Percentiles rank a stretch among this genome's conserved stretches.
These are phyloP conservation scores for Pyrenochaeta sp. DNA, from an alignment of 2,329 filamentous ascomycete genomes.

Conservation along the genomic window DNA sequence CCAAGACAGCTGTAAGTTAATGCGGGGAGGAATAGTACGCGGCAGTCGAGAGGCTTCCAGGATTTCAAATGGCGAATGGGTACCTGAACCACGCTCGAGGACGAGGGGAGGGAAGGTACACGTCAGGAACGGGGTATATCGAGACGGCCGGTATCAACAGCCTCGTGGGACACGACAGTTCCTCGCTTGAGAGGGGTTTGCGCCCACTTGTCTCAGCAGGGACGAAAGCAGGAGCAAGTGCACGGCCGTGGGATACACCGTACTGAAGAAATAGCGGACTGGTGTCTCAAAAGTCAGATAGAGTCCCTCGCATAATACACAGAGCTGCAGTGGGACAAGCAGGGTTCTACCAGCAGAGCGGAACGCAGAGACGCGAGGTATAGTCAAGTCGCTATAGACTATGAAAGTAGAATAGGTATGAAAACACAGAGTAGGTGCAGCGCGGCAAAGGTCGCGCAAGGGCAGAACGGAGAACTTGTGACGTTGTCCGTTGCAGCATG, in stretches of 20 bases:
- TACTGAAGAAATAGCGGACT: conserved; percentile 36
- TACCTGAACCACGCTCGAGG: conserved; percentile 16
- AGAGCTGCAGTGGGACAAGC: conserved; percentile 27
- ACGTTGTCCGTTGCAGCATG: conserved; percentile 42
- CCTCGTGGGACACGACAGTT: conserved; percentile 31
- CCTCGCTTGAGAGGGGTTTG: conserved; percentile 32
- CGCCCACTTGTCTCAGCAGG: conserved; percentile 24
- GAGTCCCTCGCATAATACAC: conserved; percentile 36
- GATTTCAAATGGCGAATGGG: conserved; percentile 10
- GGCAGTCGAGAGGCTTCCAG: conserved; percentile 7
- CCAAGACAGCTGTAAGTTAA: conserved; percentile 18
- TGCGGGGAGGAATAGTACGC: conserved; percentile 20
- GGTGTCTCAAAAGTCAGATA: conserved; percentile 33
- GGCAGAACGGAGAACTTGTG: conserved; percentile 29
- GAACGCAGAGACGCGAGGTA: conserved; percentile 26
- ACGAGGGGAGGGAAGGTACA: conserved; percentile 14
- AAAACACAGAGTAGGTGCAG: conserved; percentile 11
- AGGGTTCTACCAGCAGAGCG: conserved; percentile 23
- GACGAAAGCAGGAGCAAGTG: conserved; percentile 20
- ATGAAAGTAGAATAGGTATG: conserved; percentile 3
- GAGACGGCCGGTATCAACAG: conserved; percentile 22
- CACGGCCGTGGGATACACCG: conserved; percentile 6
- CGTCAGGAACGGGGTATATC: conserved; percentile 23
- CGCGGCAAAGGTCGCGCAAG: conserved; percentile 18
- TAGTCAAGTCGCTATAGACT: conserved; percentile 13